Percentiles rank a stretch among this genome's conserved stretches.
These are phyloP conservation scores for Nigrospora oryzae DNA, from an alignment of 2,329 filamentous ascomycete genomes.

Conservation along the genomic window DNA sequence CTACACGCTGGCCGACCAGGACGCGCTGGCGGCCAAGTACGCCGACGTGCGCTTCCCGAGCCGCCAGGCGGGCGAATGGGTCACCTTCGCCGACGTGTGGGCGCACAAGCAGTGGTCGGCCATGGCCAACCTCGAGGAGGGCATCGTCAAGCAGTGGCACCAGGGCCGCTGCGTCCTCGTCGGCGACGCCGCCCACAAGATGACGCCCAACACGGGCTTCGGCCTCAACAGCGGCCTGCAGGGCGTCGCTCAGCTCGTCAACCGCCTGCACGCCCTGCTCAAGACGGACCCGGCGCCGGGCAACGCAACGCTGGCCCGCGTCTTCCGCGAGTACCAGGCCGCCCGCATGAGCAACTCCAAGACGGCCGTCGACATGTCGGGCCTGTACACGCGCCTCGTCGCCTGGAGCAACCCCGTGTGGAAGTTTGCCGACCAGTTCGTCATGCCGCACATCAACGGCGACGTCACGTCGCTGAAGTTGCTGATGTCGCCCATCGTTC, in stretches of 20 bases:
- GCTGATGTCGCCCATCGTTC: conserved; percentile 6
- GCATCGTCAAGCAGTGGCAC: conserved; percentile 20
- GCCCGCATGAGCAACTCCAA: conserved; percentile 11
- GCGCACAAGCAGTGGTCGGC: conserved; percentile 6
- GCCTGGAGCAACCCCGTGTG: conserved; percentile 8
- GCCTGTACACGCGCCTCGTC: conserved; percentile 6
- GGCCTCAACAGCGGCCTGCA: conserved; percentile 22
- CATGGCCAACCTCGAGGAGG: conserved; percentile 24
- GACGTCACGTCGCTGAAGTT: conserved; percentile 5
- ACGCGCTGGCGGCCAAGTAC: conserved; percentile 12
- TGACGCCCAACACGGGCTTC: conserved; percentile 22
- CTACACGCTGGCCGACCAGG: conserved; percentile 21
- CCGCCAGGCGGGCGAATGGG: conserved; percentile 2
- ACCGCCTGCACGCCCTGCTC: conserved; percentile 13
- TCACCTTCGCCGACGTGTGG: conserved; percentile 18
- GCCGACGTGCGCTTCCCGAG: conserved; percentile 16
- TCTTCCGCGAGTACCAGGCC: conserved; percentile 14
- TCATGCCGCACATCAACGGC: conserved; percentile 6
- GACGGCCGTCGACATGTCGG: conserved; percentile 10
- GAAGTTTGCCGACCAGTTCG: conserved; percentile 7
- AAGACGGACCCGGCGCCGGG: conserved; percentile 5
- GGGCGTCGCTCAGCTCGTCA: conserved; percentile 16
- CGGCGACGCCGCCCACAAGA: conserved; percentile 25
- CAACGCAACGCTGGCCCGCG: conserved; percentile 8
- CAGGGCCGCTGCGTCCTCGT: conserved; percentile 21